Evolutionary conservation across 495 filamentous ascomycete genomes (phyloP).

Genomic region (Mytilinidion resinicola): DNA sequence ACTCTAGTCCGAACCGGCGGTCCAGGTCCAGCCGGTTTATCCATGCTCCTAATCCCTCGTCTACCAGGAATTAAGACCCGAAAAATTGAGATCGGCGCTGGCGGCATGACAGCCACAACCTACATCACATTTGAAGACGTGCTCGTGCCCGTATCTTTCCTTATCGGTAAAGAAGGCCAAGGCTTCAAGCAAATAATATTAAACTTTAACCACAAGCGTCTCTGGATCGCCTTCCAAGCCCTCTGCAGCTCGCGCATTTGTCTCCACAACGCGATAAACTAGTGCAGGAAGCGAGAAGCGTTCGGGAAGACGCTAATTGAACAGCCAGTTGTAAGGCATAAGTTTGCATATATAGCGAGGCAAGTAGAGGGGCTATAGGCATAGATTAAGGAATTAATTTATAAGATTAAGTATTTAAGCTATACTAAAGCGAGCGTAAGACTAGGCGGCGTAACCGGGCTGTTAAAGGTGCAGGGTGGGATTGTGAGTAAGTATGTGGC

Average conservation of each 20-base stretch:
- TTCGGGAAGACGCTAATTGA: constrained; percentile 27
- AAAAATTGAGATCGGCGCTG: constrained; percentile 14
- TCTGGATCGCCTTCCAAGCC: constrained; percentile 24
- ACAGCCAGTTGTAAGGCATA: constrained; percentile 28
- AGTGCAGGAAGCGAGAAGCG: constrained; percentile 25
- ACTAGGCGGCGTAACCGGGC: constrained; percentile 16
- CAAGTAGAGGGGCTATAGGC: constrained; percentile 27
- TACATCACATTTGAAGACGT: constrained; percentile 32
- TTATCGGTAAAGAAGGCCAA: constrained; percentile 22
- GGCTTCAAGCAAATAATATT: constrained; percentile 28
- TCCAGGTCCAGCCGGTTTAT: constrained; percentile 25
- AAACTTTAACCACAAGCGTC: constrained; percentile 31
- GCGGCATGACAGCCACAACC: constrained; percentile 19
- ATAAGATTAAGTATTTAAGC: constrained; percentile 23
- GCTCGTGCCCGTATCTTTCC: constrained; percentile 23
- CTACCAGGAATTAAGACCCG: constrained; percentile 22
- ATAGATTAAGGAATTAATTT: constrained; percentile 26
- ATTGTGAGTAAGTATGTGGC: constrained; percentile 24
- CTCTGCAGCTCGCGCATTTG: constrained; percentile 14
- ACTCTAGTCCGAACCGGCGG: constrained; percentile 30
- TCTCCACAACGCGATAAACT: constrained; percentile 18
- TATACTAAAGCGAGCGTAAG: too few relatives aligned
- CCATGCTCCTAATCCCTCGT: constrained; percentile 29
- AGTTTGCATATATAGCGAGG: constrained; percentile 22
- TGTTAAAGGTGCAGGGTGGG: constrained; percentile 21